Base-by-base conservation (phyloP, 164 flowering plant genomes). In the Piper betle region DNA sequence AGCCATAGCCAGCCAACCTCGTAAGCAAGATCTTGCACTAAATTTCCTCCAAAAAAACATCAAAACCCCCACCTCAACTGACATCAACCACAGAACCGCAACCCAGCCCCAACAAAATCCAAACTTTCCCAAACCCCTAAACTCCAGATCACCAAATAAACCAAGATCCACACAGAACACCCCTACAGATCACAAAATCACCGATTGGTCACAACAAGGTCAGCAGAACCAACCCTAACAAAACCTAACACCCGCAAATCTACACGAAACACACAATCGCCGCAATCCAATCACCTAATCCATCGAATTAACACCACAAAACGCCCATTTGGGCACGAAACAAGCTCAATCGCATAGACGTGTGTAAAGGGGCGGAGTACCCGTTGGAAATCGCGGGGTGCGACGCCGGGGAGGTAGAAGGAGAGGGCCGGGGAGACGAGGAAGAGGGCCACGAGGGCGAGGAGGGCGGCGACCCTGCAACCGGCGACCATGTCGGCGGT, bases 391-490 rank as follows among this genome's bases (percentile, higher is more conserved):
- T 80, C 84, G 48, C 74, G 81, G 69, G 82, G 84, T 33, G 82
- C 80, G 50, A 80, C 84, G 55, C 84, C 84, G 10, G 84, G 84
- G 20, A 80, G 80, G 46, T 80, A 80, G 63, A 80, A 80, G 10
- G 80, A 70, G 20, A 73, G 59, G 4, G 65, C 61, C 16, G 62
- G 43, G 20, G 68, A 58, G 38, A 63, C 5, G 39, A 74, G 55
- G 17, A 75, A 70, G 39, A 66, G 59, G 37, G 38, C n/a, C 55
- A 53, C 19, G 68, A 70, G 17, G 58, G 46, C 41, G 54, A 56
- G 25, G 33, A 62, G 39, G 12, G 53, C 15, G 50, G 62, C 58
- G 53, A 25, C 56, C 59, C 15, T 39, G 19, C 37, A 53, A 16
- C n/a, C 53, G 20, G 33, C 15, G 46, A 13, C 65, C 65, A 62